Conservation (phyloP, 352 stramenopile genomes). For the Globisporangium irregulare region DNA sequence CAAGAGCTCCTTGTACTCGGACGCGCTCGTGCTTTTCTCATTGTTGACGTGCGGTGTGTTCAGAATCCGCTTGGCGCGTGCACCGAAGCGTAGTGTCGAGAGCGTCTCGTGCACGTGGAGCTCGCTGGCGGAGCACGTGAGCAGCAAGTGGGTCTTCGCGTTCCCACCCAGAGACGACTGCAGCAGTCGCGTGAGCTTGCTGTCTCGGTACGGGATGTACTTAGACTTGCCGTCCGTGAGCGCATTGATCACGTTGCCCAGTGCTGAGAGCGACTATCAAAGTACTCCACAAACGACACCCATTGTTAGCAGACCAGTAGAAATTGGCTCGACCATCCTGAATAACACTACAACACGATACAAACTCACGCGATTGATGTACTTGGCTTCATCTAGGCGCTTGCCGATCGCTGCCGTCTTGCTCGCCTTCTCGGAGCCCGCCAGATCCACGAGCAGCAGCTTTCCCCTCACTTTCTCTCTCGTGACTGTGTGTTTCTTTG, state of each 20-base stretch:
- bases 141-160: slow-evolving; percentile 83
- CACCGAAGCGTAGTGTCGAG: slow-evolving; percentile 89
- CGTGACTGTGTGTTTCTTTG: slow-evolving; percentile 20
- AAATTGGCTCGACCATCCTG: neutral
- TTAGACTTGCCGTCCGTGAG: slow-evolving; percentile 38
- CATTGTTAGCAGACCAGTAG: neutral
- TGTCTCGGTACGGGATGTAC: slow-evolving; percentile 83
- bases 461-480: slow-evolving; percentile 15
- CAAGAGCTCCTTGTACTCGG: slow-evolving; percentile 32
- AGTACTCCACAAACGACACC: neutral
- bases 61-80: slow-evolving; percentile 80
- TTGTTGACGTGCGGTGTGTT: slow-evolving; percentile 77
- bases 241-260: slow-evolving; percentile 72
- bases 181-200: slow-evolving; percentile 86
- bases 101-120: slow-evolving; percentile 66
- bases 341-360: neutral
- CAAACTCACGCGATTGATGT: slow-evolving; percentile 60
- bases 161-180: slow-evolving; percentile 87
- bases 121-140: slow-evolving; percentile 45
- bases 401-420: slow-evolving; percentile 51
- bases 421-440: slow-evolving; percentile 60
- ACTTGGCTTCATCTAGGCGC: slow-evolving; percentile 65
- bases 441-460: slow-evolving; percentile 67
- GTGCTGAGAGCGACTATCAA: slow-evolving; percentile 57
- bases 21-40: slow-evolving; percentile 24